Percentiles rank a stretch among this genome's conserved stretches.
These are phyloP conservation scores for Lichtheimia hyalospora DNA, from an alignment of 371 early-diverging fungal genomes.

Conservation along the genomic window DNA sequence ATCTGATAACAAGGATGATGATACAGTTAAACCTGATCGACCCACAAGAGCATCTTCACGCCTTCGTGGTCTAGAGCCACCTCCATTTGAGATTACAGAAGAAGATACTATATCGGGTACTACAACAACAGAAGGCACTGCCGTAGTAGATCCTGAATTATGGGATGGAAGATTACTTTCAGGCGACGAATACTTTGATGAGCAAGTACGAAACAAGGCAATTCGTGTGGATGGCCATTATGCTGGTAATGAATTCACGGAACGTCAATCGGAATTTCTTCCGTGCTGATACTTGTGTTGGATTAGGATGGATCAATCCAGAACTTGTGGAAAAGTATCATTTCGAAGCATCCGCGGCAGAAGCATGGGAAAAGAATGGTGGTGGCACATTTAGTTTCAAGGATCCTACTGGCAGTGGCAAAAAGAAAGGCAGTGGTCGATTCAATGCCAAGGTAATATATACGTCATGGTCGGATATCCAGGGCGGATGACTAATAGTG, in stretches of 20 bases:
- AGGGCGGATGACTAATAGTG: too few relatives aligned
- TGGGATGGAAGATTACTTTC: slow-evolving; percentile 46
- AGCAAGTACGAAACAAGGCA: slow-evolving; percentile 46
- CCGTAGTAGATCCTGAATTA: slow-evolving; percentile 34
- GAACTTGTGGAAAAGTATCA: slow-evolving; percentile 59
- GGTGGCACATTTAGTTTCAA: slow-evolving; percentile 72
- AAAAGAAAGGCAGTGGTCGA: slow-evolving; percentile 21
- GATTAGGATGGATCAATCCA: slow-evolving; percentile 61
- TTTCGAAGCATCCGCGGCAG: slow-evolving; percentile 56
- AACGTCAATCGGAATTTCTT: background rate
- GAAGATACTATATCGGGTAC: slow-evolving; percentile 9
- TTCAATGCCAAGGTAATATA: slow-evolving; percentile 37
- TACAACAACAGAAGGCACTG: background rate
- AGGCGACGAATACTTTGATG: slow-evolving; percentile 59
- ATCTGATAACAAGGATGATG: too few relatives aligned
- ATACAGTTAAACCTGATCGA: background rate
- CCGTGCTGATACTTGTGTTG: too few relatives aligned
- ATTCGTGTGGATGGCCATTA: slow-evolving; percentile 65
- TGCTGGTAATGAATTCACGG: slow-evolving; percentile 11
- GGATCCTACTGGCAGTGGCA: slow-evolving; percentile 57
- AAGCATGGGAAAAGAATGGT: slow-evolving; percentile 76
- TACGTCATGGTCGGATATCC: background rate
- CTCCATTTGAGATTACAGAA: slow-evolving; percentile 32
- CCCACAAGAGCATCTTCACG: slow-evolving; percentile 45
- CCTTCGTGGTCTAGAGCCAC: slow-evolving; percentile 45